Conservation (phyloP, 176 grass and related monocot genomes). For the Carex pumila region DNA sequence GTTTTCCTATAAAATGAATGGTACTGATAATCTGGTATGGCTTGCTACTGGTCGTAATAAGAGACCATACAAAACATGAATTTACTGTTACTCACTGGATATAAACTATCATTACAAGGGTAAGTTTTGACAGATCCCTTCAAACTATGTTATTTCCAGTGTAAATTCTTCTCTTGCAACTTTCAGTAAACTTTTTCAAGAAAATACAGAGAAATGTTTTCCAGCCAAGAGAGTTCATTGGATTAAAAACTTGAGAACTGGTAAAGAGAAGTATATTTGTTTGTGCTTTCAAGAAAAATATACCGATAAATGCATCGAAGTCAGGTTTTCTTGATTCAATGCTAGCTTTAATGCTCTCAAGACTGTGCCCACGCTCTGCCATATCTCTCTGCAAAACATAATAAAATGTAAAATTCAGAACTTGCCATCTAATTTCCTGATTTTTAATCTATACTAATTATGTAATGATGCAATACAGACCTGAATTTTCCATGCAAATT, state of each 20-base stretch:
- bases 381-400: conserved; percentile 62
- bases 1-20: background rate
- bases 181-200: background rate
- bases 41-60: background rate
- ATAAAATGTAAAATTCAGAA: background rate
- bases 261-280: background rate
- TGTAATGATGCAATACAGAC: conserved; percentile 20
- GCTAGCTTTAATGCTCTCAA: conserved; percentile 85
- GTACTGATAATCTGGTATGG: background rate
- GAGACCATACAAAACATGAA: background rate
- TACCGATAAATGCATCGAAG: conserved; percentile 87
- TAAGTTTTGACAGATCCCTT: background rate
- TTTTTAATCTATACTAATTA: background rate
- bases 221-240: background rate
- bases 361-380: conserved; percentile 91
- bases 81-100: background rate
- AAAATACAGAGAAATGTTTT: background rate
- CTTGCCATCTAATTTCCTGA: background rate
- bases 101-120: background rate
- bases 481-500: conserved; percentile 99
- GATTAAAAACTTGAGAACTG: background rate
- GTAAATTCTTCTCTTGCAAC: background rate
- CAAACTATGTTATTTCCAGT: background rate
- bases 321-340: conserved; percentile 85
- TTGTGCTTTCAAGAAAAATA: conserved; percentile 9